A percentile compares a stretch with the other conserved stretches of the same genome.
Conservation (phyloP, 2,329 filamentous ascomycete species). For the Fusarium transvaalense region DNA sequence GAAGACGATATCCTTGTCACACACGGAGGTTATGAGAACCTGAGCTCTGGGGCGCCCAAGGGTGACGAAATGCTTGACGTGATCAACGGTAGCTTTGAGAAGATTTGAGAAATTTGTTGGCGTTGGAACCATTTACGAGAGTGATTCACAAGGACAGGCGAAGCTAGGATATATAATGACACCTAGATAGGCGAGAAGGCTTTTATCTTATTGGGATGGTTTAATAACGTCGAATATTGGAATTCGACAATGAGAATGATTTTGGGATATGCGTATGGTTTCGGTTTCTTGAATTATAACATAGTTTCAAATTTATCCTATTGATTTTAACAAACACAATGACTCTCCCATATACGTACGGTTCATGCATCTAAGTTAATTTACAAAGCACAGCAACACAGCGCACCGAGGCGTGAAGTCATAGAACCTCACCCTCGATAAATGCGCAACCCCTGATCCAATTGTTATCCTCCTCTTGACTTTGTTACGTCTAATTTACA, state of each 20-base stretch:
- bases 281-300: constrained; percentile 11
- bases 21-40: constrained; percentile 81
- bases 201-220: neutral
- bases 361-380: constrained; percentile 39
- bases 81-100: constrained; percentile 59
- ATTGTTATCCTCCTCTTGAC: constrained; percentile 15
- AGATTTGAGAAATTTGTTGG: constrained; percentile 28
- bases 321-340: constrained; percentile 36
- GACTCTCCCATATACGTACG: constrained; percentile 36
- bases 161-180: constrained; percentile 3
- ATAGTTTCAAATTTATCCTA: constrained; percentile 35
- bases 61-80: constrained; percentile 76
- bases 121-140: neutral
- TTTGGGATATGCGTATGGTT: neutral
- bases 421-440: constrained; percentile 28
- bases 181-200: neutral
- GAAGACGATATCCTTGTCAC: constrained; percentile 92
- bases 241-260: constrained; percentile 13
- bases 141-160: constrained; percentile 1
- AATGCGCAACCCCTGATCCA: constrained; percentile 15
- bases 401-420: constrained; percentile 21
- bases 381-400: constrained; percentile 36
- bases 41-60: constrained; percentile 81
- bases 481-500: constrained; percentile 61
- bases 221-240: neutral